A percentile compares a stretch with the other conserved stretches of the same genome.
Conservation (phyloP, 345 rosid genomes). For the Limnanthes douglasii region DNA sequence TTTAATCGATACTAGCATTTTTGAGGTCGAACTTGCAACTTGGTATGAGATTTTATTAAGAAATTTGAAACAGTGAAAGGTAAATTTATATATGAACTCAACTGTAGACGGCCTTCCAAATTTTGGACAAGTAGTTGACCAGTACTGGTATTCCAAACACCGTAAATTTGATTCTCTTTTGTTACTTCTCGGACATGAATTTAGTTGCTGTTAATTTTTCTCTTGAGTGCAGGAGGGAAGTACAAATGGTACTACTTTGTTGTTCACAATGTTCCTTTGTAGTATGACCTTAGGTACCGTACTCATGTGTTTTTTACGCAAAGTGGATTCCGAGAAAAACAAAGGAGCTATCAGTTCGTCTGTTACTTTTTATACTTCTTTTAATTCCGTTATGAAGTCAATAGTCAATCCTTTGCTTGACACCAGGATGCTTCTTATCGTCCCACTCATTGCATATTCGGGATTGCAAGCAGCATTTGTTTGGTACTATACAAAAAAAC, state of each 20-base stretch:
- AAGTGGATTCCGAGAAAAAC: conserved; percentile 39
- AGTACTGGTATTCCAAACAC: no score
- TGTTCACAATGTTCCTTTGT: conserved; percentile 62
- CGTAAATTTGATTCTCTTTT: no score
- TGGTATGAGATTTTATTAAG: no score
- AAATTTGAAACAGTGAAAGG: no score
- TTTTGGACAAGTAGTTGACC: no score
- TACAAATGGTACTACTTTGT: conserved; percentile 48
- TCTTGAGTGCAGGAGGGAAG: conserved; percentile 58
- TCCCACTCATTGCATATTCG: conserved; percentile 81
- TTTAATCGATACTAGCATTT: no score
- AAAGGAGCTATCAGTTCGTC: conserved; percentile 28
- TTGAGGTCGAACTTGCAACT: no score
- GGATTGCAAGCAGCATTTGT: conserved; percentile 95
- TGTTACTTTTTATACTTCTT: conserved; percentile 28
- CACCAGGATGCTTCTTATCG: conserved; percentile 53
- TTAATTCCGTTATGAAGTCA: conserved; percentile 33
- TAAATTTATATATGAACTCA: no score
- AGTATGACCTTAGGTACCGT: conserved; percentile 61
- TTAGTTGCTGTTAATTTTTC: no score
- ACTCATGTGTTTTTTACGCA: conserved; percentile 65
- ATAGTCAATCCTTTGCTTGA: conserved; percentile 61
- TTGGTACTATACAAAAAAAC: conserved; percentile 43
- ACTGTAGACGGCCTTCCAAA: no score
- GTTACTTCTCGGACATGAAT: no score